These are phyloP conservation scores for Zasmidium citrigriseum DNA, from an alignment of 2,329 filamentous ascomycete genomes.

Conservation along the genomic window DNA sequence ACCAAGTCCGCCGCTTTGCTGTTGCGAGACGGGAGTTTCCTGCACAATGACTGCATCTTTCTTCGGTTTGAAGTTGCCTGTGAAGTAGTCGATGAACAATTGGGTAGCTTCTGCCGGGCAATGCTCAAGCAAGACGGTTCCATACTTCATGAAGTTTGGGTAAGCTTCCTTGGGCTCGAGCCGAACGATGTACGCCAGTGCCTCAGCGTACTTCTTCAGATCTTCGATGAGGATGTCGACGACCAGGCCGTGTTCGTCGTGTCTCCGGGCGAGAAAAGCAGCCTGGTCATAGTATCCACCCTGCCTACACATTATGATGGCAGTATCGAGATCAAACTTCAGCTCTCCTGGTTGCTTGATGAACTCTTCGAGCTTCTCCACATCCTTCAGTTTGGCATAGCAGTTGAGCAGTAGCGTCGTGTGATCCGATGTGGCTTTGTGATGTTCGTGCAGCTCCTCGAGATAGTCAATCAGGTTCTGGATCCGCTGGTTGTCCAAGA, in stretches of 20 bases:
- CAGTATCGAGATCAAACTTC: conserved; percentile 95
- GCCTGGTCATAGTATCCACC: conserved; percentile 97
- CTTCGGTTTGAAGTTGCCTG: conserved; percentile 75
- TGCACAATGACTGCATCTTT: conserved; percentile 59
- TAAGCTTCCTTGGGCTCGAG: conserved; percentile 83
- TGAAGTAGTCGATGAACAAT: conserved; percentile 94
- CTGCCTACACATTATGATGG: conserved; percentile 95
- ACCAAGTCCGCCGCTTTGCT: conserved; percentile 35
- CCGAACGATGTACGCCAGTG: conserved; percentile 87
- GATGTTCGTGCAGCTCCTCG: conserved; percentile 91
- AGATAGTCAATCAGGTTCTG: conserved; percentile 97
- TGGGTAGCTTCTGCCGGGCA: conserved; percentile 80
- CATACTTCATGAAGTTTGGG: conserved; percentile 90
- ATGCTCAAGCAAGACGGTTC: conserved; percentile 84
- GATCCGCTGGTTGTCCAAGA: conserved; percentile 94
- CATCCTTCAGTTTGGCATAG: conserved; percentile 96
- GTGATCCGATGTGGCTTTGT: conserved; percentile 90
- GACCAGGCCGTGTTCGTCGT: conserved; percentile 89
- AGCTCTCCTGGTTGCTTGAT: conserved; percentile 94
- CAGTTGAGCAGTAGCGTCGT: conserved; percentile 94
- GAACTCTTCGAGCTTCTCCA: conserved; percentile 92
- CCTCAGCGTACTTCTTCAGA: conserved; percentile 84
- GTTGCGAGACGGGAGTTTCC: conserved; percentile 41
- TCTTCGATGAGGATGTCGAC: conserved; percentile 96
- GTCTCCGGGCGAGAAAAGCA: conserved; percentile 90